Conservation (phyloP, 805 yeast species). For the Cyberlindnera xishuangbannaensis region DNA sequence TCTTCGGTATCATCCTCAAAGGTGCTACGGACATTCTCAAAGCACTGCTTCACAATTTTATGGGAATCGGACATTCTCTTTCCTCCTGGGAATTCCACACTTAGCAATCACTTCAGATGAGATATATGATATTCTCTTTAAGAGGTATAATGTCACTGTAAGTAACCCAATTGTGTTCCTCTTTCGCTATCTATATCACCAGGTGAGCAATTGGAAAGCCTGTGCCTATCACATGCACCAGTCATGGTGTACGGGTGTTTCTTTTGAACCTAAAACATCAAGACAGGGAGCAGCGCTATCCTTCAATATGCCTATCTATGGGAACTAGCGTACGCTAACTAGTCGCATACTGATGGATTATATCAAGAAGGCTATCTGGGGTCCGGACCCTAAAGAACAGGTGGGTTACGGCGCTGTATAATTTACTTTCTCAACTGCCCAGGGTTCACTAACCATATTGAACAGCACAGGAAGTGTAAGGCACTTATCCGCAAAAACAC, state of each 20-base stretch:
- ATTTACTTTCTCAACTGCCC: no score
- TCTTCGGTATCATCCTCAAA: constrained; percentile 35
- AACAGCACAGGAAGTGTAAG: constrained; percentile 59
- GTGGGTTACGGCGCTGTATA: constrained; percentile 27
- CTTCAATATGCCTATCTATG: no score
- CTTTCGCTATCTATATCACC: no score
- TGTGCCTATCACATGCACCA: not conserved
- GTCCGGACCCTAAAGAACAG: constrained; percentile 91
- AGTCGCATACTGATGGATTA: no score
- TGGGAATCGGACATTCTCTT: constrained; percentile 13
- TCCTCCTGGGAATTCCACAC: not conserved
- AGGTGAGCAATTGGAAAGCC: no score
- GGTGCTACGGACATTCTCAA: constrained; percentile 29
- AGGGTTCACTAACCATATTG: no score
- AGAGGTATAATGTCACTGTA: no score
- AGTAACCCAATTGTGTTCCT: not conserved
- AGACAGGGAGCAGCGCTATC: no score
- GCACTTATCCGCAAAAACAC: constrained; percentile 75
- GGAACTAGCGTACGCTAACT: no score
- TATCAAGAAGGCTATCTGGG: constrained; percentile 84
- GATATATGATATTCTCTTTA: no score
- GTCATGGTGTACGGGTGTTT: constrained; percentile 1
- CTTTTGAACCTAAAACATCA: no score
- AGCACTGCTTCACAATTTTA: constrained; percentile 21
- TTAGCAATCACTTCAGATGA: no score